phyloP scores from a whole-genome alignment of 768 basidiomycete species.

The Fistulinella prunicolor region DNA sequence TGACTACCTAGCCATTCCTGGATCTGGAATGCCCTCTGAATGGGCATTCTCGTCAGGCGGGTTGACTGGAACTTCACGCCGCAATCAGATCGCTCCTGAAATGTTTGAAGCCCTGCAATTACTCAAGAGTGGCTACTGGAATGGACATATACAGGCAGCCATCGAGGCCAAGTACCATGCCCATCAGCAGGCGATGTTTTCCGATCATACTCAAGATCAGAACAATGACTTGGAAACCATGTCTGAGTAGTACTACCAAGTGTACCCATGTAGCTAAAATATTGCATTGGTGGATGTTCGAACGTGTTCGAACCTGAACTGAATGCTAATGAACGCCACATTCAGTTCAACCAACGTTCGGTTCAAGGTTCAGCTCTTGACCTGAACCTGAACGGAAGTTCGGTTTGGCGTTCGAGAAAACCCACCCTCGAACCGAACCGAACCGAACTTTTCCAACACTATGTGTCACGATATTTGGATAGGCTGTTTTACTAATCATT shows the following conservation, averaged over 20 bases:
- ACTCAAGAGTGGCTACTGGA: slow-evolving; percentile 28
- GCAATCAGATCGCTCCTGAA: slow-evolving; percentile 8
- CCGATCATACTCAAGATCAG: not conserved
- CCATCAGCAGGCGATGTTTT: not conserved
- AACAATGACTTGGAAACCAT: not conserved
- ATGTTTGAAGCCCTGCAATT: slow-evolving; percentile 30
- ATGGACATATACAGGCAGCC: slow-evolving; percentile 24
- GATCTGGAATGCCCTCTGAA: no score
- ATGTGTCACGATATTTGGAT: no score
- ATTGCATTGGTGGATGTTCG: not conserved
- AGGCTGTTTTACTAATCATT: no score
- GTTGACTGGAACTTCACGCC: no score
- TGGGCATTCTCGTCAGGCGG: no score
- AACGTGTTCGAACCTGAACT: not conserved
- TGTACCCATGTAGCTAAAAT: not conserved
- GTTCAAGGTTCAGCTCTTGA: slow-evolving; percentile 12
- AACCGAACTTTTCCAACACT: no score
- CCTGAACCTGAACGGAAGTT: slow-evolving; percentile 1
- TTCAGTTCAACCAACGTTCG: not conserved
- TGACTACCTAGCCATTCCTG: no score
- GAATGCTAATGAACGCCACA: not conserved
- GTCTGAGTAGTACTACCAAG: not conserved
- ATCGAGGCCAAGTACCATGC: slow-evolving; percentile 8
- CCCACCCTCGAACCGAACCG: no score
- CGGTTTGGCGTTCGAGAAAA: no score